Evolutionary conservation across 331 rosid genomes (phyloP).

Genomic region (Cydonia oblonga): DNA sequence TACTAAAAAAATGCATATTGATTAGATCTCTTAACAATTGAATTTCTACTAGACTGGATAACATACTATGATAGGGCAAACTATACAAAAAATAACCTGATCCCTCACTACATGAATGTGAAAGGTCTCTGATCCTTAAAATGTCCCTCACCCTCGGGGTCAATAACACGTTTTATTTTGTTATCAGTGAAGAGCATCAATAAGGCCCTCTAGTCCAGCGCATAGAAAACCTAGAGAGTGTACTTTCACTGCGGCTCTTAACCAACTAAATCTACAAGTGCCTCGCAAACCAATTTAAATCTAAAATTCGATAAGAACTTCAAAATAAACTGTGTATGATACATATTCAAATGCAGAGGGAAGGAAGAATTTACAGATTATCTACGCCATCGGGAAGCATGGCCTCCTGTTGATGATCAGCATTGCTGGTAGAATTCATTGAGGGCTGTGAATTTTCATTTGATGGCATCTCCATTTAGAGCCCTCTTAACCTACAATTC

Average conservation of each 20-base stretch:
- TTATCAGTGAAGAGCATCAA: too few species aligned
- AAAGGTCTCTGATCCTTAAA: not conserved
- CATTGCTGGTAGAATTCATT: slow-evolving; percentile 25
- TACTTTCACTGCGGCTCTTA: not conserved
- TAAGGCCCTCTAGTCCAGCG: not conserved
- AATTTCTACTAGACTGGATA: not conserved
- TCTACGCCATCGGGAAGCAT: slow-evolving; percentile 28
- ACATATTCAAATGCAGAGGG: not conserved
- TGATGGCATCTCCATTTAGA: slow-evolving; percentile 37
- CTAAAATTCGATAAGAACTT: not conserved
- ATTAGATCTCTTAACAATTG: not conserved
- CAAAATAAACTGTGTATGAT: too few species aligned
- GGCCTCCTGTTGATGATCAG: slow-evolving; percentile 19
- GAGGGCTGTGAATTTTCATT: slow-evolving; percentile 23
- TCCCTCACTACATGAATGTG: not conserved
- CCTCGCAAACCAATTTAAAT: not conserved
- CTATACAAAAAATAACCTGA: not conserved
- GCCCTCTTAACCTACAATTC: not conserved
- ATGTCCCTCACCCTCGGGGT: not conserved
- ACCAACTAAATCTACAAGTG: not conserved
- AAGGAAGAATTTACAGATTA: slow-evolving; percentile 32
- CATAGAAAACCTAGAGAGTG: not conserved
- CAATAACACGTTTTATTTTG: too few species aligned
- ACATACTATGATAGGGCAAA: not conserved
- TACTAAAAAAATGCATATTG: not conserved